These are phyloP conservation scores for Orbilia ellipsospora DNA, from an alignment of 2,329 filamentous ascomycete species.

Conservation along the genomic window DNA sequence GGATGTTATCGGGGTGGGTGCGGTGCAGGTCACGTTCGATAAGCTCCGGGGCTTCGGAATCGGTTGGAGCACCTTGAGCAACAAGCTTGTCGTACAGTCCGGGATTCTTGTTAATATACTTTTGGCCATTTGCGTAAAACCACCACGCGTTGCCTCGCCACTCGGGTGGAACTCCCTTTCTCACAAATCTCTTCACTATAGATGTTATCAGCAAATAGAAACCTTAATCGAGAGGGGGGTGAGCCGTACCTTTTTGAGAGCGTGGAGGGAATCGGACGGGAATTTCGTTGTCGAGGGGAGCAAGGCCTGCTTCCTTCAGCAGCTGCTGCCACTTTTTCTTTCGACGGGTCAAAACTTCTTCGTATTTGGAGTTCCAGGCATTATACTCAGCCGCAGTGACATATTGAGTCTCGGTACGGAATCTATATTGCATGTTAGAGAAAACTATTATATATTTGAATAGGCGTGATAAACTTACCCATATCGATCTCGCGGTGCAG, in stretches of 20 bases:
- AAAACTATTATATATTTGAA: conserved; percentile 6
- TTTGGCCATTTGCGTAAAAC: conserved; percentile 89
- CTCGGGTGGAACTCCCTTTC: conserved; percentile 92
- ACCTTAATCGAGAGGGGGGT: neutral
- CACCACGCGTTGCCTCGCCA: conserved; percentile 98
- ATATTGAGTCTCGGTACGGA: conserved; percentile 86
- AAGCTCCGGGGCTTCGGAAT: conserved; percentile 81
- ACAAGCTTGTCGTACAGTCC: conserved; percentile 81
- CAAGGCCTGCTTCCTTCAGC: conserved; percentile 78
- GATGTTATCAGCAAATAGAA: conserved; percentile 1
- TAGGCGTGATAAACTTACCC: conserved; percentile 54
- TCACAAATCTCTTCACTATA: conserved; percentile 81
- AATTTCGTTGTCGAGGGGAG: conserved; percentile 69
- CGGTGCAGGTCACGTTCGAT: conserved; percentile 94
- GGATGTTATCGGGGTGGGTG: conserved; percentile 93
- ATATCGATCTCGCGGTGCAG: conserved; percentile 58
- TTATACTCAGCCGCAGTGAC: conserved; percentile 82
- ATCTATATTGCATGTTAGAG: conserved; percentile 70
- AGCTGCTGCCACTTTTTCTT: conserved; percentile 83
- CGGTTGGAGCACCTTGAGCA: conserved; percentile 72
- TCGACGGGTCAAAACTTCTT: conserved; percentile 77
- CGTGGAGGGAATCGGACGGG: conserved; percentile 82
- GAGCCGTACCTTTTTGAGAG: conserved; percentile 71
- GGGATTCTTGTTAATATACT: conserved; percentile 78
- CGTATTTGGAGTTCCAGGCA: conserved; percentile 80